Base-by-base conservation (phyloP, 2,329 filamentous ascomycete genomes). In the Thyridium curvatum region DNA sequence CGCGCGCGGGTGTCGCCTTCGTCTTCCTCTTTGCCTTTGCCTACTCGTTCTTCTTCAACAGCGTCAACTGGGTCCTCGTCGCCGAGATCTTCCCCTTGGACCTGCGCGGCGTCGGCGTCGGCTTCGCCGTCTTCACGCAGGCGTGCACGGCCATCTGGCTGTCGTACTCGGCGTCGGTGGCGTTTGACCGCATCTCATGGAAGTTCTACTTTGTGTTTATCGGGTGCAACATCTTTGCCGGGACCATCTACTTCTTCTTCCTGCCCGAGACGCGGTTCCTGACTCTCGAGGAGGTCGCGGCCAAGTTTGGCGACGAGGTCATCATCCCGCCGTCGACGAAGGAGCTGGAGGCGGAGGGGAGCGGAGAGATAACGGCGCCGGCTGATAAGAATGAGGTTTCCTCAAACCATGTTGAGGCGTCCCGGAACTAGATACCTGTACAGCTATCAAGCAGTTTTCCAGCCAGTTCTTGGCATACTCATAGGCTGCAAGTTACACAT, bases 81-180 rank as follows among this genome's bases (percentile, higher is more conserved):
- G 52, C 58, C 38, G 48, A 60, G 38, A 53, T 60, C 1, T 57
- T 76, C 8, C 71, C 71, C 0, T 69, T 66, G 18, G 72, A 72
- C 4, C 74, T 80, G 47, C 64, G 77, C 14, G 74, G 74, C 0
- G 80, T 76, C 0, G 77, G 77, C 0, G 77, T 79, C 43, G 74
- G 74, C 62, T 69, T 45, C 74, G 47, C 55, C 3, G 50, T 57
- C 3, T 55, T 57, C 30, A 47, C 52, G 1, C 48, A 55, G 16
- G 48, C 50, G 3, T 38, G 58, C 15, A 57, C 56, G 3, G 49
- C 51, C 9, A 58, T 59, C n/a, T 55, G 54, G 51, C 46, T 60
- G 3, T 50, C 52, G 0, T 50, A 54, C 4, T 50, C 50, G 1
- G 50, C 55, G 3, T 50, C 53, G 1, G 38, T 50, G 8, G 56